These are phyloP conservation scores for Fraxinus quadrangulata DNA, from an alignment of 257 asterid species.

Conservation along the genomic window DNA sequence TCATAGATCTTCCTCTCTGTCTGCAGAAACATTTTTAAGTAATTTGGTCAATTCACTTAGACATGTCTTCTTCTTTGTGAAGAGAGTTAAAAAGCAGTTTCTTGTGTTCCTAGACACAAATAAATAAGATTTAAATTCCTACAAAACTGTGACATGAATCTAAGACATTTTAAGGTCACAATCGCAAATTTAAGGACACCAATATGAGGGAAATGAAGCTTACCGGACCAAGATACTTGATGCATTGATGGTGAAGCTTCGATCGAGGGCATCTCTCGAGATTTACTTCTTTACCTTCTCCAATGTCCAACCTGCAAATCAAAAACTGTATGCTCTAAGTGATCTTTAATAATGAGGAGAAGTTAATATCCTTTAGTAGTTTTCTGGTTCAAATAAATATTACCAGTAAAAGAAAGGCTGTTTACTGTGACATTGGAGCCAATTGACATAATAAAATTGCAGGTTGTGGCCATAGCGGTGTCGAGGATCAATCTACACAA, in stretches of 20 bases:
- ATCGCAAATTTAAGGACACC: no score
- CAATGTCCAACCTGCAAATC: slow-evolving; percentile 71
- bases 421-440: slow-evolving; percentile 73
- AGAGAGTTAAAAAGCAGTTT: no score
- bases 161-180: background rate
- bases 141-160: background rate
- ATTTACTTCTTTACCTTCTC: slow-evolving; percentile 79
- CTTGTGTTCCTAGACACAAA: no score
- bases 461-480: slow-evolving; percentile 90
- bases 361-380: background rate
- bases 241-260: slow-evolving; percentile 83
- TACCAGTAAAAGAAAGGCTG: slow-evolving; percentile 91
- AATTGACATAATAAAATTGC: slow-evolving; percentile 63
- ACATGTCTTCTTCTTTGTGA: background rate
- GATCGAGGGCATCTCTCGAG: slow-evolving; percentile 70
- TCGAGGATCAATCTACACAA: slow-evolving; percentile 69
- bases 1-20: slow-evolving; percentile 66
- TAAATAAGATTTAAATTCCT: no score
- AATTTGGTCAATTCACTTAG: background rate
- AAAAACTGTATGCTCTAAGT: background rate
- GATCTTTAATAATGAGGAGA: slow-evolving; percentile 11
- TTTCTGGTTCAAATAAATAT: slow-evolving; percentile 17
- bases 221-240: slow-evolving; percentile 90
- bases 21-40: slow-evolving; percentile 34
- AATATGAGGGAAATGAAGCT: slow-evolving; percentile 24